These are phyloP conservation scores for Spizellomyces punctatus DNA, from an alignment of 192 early-diverging fungal genomes.

Conservation along the genomic window DNA sequence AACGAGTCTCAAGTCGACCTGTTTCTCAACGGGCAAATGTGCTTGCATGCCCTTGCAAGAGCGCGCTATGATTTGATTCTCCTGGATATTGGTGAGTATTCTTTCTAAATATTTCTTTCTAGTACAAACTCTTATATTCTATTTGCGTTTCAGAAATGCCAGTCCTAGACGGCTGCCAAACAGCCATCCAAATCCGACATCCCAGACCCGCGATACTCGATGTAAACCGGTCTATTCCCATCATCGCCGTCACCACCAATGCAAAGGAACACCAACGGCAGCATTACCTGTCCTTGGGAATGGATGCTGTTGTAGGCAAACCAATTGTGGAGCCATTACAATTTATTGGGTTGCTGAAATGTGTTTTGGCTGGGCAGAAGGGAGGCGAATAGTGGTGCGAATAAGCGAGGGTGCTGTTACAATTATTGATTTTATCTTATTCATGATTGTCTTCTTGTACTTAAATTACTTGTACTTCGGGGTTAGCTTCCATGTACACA, in stretches of 20 bases:
- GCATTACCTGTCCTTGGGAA: slow-evolving; percentile 57
- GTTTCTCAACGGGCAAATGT: slow-evolving; percentile 52
- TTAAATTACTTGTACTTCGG: too few relatives aligned
- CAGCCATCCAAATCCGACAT: slow-evolving; percentile 55
- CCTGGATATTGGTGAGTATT: slow-evolving; percentile 57
- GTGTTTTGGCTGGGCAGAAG: too few relatives aligned
- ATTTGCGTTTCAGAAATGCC: slow-evolving; percentile 50
- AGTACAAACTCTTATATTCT: too few relatives aligned
- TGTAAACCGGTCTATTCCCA: slow-evolving; percentile 58
- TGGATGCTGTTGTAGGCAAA: slow-evolving; percentile 38
- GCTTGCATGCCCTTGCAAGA: slow-evolving; percentile 47
- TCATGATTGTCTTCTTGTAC: too few relatives aligned
- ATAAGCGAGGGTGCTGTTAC: too few relatives aligned
- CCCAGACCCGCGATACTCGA: slow-evolving; percentile 28
- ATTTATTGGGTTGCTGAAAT: too few relatives aligned
- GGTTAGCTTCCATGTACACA: too few relatives aligned
- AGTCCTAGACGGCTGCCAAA: slow-evolving; percentile 62
- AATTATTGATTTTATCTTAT: too few relatives aligned
- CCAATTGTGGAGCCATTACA: neutral
- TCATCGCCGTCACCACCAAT: slow-evolving; percentile 69
- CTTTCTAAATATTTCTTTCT: too few relatives aligned
- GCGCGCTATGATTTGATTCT: slow-evolving; percentile 60
- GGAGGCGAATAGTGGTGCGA: too few relatives aligned
- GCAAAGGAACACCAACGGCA: slow-evolving; percentile 52
- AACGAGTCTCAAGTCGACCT: slow-evolving; percentile 45